phyloP scores from a whole-genome alignment of 208 protist genomes.

The Phytomonas sp. region DNA sequence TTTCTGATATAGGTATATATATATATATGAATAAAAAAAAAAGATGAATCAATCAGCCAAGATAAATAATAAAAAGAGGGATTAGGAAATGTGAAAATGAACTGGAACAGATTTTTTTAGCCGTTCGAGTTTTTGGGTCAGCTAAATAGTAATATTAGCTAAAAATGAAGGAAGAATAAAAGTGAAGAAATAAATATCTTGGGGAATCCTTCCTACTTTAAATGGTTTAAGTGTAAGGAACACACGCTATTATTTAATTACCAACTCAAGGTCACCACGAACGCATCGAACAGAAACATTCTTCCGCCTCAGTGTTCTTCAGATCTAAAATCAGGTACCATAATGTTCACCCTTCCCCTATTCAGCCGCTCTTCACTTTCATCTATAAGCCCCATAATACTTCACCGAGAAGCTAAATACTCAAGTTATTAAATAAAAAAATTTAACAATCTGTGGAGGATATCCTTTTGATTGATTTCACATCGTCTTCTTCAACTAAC shows the following conservation, averaged over 20 bases:
- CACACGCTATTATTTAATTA: background rate
- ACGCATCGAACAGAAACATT: background rate
- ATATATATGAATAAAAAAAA: conserved; percentile 1
- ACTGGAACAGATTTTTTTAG: background rate
- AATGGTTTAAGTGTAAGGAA: background rate
- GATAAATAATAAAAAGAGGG: conserved; percentile 10
- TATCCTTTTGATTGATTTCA: background rate
- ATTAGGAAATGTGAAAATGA: background rate
- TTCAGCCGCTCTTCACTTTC: background rate
- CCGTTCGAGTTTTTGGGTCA: background rate
- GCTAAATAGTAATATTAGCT: background rate
- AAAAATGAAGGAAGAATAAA: conserved; percentile 8
- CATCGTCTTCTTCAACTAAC: background rate
- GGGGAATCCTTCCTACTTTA: background rate
- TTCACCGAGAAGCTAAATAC: background rate
- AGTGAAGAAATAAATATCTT: background rate
- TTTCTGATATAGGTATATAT: conserved; percentile 6
- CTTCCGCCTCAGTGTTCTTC: background rate
- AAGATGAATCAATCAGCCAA: conserved; percentile 9
- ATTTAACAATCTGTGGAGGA: background rate
- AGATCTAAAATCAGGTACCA: background rate
- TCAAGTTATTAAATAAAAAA: background rate
- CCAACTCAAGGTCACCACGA: background rate
- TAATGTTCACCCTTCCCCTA: background rate
- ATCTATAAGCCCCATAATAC: background rate